Evolutionary conservation across 768 basidiomycete genomes (phyloP), one percentile per base, ranked within the genome.

Genomic region (Leccinum truebloodii): DNA sequence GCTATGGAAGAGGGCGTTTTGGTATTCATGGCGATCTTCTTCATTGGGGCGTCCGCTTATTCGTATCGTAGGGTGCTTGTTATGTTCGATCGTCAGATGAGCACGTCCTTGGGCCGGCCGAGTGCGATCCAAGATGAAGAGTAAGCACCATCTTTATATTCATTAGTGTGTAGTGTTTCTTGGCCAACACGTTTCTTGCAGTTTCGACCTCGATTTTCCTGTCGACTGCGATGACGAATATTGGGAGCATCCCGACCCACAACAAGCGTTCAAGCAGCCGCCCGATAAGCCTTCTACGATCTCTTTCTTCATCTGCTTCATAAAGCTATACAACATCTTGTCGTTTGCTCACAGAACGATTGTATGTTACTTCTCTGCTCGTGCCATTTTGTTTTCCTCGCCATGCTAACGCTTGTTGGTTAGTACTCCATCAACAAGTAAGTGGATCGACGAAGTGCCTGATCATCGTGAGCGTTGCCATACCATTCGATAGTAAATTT

Each of bases 371-470:
- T 41, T n/a, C n/a, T 41, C 18, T 35, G 39, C 26, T 48, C 8
- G 1, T 35, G 1, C 48, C 18, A 1, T 6, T 37, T 24, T 3
- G 30, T 48, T 48, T 24, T 37, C 22, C 24, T 20, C 4, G 0
- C 6, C 12, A 1, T 46, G 6, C 44, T 62, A 32, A 61, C 46
- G 37, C 20, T 4, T 13, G 22, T 58, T 12, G 13, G 50, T 13
- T 55, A 90, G 90, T 94, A 92, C 70, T 82, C 89, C 13, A 86
- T 87, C 65, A 90, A 86, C 69, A 85, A 84, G 65, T 80, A 80
- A 83, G n/a, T 93, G 91, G 91, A 80, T 88, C 53, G 86, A 89
- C 57, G 78, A 81, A 3, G 78, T 93, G 3, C 91, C 91, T 2
- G 70, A 74, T 67, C 74, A 76, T 48, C 51, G 75, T 76, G 55